phyloP scores from a whole-genome alignment of 495 filamentous ascomycete genomes.

The Pyronema omphalodes region DNA sequence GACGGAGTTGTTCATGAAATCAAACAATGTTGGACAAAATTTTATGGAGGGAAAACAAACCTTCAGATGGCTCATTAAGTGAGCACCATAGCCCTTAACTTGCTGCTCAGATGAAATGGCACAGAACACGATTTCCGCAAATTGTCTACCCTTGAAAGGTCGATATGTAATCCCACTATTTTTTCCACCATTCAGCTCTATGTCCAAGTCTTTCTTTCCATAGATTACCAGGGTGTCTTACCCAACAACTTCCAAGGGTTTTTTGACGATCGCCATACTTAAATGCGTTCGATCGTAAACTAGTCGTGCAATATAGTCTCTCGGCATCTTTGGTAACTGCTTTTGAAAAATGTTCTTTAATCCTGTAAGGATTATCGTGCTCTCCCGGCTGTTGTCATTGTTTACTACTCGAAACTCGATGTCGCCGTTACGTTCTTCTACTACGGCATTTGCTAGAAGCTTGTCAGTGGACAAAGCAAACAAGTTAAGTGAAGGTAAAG shows the following conservation, averaged over 20 bases:
- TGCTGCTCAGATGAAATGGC: conserved; percentile 96
- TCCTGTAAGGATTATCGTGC: conserved; percentile 83
- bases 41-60: conserved; percentile 4
- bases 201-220: not conserved
- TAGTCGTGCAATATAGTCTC: conserved; percentile 91
- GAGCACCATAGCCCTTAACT: conserved; percentile 94
- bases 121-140: conserved; percentile 97
- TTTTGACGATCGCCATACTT: conserved; percentile 93
- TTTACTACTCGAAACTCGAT: conserved; percentile 98
- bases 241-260: conserved; percentile 78
- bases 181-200: not conserved
- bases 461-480: not conserved
- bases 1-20: not conserved
- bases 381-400: conserved; percentile 76
- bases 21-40: not conserved
- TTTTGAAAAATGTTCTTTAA: conserved; percentile 98
- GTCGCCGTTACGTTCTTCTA: conserved; percentile 85
- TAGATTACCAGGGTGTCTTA: not conserved
- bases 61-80: conserved; percentile 94
- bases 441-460: conserved; percentile 39
- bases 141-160: conserved; percentile 79
- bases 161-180: conserved; percentile 72
- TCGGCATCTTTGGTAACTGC: conserved; percentile 96
- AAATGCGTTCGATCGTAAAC: conserved; percentile 95
- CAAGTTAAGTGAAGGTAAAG: not conserved